Percentiles rank a stretch among this genome's conserved stretches.
These are phyloP conservation scores for Colletotrichum sp. DNA, from an alignment of 2,329 filamentous ascomycete genomes.

Conservation along the genomic window DNA sequence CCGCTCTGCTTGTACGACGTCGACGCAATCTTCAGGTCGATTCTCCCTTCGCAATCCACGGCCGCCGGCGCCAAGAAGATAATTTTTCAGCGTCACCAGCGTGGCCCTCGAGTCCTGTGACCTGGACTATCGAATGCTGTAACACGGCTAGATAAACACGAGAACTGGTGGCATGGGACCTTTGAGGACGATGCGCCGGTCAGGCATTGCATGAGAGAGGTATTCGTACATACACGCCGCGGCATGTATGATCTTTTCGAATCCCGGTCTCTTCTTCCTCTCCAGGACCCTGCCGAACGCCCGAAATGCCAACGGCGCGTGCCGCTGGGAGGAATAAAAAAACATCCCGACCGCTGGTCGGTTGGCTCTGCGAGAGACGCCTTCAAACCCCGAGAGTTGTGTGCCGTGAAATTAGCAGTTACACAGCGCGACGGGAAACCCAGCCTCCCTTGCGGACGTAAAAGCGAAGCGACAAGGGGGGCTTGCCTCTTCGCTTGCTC, in stretches of 20 bases:
- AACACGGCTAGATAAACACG: conserved; percentile 6
- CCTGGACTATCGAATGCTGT: conserved; percentile 17
- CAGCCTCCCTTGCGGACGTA: conserved; percentile 7
- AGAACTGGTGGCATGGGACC: neutral
- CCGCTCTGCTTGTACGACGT: neutral
- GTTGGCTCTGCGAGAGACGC: neutral
- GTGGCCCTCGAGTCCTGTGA: neutral
- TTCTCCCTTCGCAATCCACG: neutral
- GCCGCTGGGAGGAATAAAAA: neutral
- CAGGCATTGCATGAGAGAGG: neutral
- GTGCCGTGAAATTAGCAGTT: neutral
- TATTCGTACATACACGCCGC: neutral
- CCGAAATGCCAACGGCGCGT: neutral
- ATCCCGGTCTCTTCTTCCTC: neutral
- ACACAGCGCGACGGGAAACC: neutral
- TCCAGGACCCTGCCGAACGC: neutral
- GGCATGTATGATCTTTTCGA: neutral
- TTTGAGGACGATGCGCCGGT: neutral
- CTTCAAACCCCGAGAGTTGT: neutral
- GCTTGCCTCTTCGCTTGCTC: neutral
- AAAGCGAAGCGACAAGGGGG: neutral
- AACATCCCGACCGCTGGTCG: neutral
- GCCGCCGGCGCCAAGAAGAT: neutral
- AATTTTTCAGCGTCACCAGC: neutral
- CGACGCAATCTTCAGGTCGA: neutral